Evolutionary conservation across 1,284 basidiomycete genomes (phyloP).

Genomic region (Austroboletus novae-zelandiae): DNA sequence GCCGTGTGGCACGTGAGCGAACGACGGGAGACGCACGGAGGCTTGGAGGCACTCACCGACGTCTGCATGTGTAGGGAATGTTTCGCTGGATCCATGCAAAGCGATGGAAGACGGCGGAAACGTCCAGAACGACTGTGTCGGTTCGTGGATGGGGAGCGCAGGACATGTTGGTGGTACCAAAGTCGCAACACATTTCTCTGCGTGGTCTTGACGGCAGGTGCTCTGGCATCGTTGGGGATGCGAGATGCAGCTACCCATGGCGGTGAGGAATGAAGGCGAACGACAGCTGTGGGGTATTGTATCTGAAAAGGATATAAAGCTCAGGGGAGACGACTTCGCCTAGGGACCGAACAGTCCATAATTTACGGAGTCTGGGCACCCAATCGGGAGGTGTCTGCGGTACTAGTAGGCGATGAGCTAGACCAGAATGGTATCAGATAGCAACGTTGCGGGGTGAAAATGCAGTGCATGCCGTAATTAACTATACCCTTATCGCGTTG

Average conservation of each 20-base stretch:
- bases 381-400: conserved; percentile 9
- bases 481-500: background rate
- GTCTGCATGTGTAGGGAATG: conserved; percentile 40
- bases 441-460: background rate
- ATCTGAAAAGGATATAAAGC: conserved; percentile 1
- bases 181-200: conserved; percentile 2
- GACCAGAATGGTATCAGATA: background rate
- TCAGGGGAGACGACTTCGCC: background rate
- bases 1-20: background rate
- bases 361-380: conserved; percentile 15
- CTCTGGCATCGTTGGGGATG: background rate
- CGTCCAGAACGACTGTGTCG: conserved; percentile 46
- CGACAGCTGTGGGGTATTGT: background rate
- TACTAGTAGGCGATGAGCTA: conserved; percentile 1
- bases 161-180: conserved; percentile 16
- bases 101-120: conserved; percentile 40
- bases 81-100: conserved; percentile 19
- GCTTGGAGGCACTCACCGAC: conserved; percentile 25
- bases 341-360: conserved; percentile 8
- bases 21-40: background rate
- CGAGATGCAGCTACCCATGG: conserved; percentile 29
- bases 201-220: background rate
- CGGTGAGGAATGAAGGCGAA: background rate
- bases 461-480: conserved; percentile 12
- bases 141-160: conserved; percentile 39